phyloP scores from a whole-genome alignment of 108 stramenopile species.

The Stephanodiscus triporus region DNA sequence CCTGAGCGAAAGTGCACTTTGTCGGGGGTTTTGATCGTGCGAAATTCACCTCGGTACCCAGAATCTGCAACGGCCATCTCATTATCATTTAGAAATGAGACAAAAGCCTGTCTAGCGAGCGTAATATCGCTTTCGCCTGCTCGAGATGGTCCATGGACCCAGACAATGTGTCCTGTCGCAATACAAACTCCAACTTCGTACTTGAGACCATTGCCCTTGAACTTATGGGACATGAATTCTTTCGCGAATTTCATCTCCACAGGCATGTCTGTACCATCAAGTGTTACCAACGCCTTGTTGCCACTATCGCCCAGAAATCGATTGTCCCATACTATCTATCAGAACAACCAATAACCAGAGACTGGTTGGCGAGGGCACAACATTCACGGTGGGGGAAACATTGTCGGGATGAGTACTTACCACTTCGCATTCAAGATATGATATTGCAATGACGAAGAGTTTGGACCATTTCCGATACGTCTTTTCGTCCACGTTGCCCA shows the following conservation, averaged over 20 bases:
- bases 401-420: conserved; percentile 14
- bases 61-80: conserved; percentile 24
- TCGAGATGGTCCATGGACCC: conserved; percentile 31
- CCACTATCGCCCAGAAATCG: neutral
- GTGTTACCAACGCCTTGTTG: conserved; percentile 3
- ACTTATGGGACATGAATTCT: conserved; percentile 30
- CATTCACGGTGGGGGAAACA: neutral
- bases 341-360: neutral
- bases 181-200: conserved; percentile 41
- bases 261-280: conserved; percentile 35
- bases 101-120: conserved; percentile 4
- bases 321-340: conserved; percentile 19
- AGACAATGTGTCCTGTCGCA: conserved; percentile 25
- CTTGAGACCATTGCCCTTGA: conserved; percentile 18
- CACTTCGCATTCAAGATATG: conserved; percentile 21
- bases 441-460: conserved; percentile 31
- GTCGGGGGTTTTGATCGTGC: conserved; percentile 11
- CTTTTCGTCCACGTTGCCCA: conserved; percentile 31
- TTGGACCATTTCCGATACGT: conserved; percentile 34
- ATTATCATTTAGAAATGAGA: conserved; percentile 10
- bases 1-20: neutral
- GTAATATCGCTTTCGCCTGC: conserved; percentile 22
- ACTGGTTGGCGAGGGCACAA: conserved; percentile 5
- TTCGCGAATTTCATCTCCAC: conserved; percentile 19
- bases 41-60: conserved; percentile 13